Evolutionary conservation across 495 filamentous ascomycete species (phyloP), one percentile per base, ranked within the genome.

Genomic region (Penicillium chermesinum): DNA sequence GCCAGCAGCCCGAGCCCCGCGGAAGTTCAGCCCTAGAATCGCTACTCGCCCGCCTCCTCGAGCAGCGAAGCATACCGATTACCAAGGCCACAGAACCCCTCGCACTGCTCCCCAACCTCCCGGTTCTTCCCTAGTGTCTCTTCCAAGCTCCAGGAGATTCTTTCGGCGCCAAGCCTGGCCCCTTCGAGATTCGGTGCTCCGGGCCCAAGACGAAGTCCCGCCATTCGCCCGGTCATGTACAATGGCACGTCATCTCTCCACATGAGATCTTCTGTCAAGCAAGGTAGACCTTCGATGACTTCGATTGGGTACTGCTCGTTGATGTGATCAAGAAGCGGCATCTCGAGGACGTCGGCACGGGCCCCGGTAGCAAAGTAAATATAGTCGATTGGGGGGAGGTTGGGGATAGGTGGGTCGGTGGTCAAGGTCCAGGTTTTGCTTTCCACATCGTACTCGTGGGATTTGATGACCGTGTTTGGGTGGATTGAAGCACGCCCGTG

Each of bases 351-450:
- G 50, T 84, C 69, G 2, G 74, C 64, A 19, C 67, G 52, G 21
- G 78, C 68, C 2, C 82, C 82, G 0, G 82, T 85, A 15, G 83
- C 81, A 46, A 78, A 83, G 55, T 82, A 80, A 51, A 85, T 79
- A 63, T 81, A 81, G 60, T 86, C 81, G 44, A 84, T 76, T 15
- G 52, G 59, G 3, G 75, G 74, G 5, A 82, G 66, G 14, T 68
- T 61, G 1, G 72, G 65, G 20, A 76, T 75, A 6, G 73, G 63
- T 1, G 76, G 76, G 25, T 72, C 59, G 6, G 80, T 74, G 7
- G 55, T 55, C 0, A 83, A 52, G 0, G 57, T 52, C 82, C 81
- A 84, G 10, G 71, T 74, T 19, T 67, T 55, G 0, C 69, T 58
- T 8, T 53, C 53, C 14, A 59, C 20, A 41, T 67, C 54, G 45